Evolutionary conservation across 129 eudicot genomes (phyloP).

Genomic region (Arctium minus): DNA sequence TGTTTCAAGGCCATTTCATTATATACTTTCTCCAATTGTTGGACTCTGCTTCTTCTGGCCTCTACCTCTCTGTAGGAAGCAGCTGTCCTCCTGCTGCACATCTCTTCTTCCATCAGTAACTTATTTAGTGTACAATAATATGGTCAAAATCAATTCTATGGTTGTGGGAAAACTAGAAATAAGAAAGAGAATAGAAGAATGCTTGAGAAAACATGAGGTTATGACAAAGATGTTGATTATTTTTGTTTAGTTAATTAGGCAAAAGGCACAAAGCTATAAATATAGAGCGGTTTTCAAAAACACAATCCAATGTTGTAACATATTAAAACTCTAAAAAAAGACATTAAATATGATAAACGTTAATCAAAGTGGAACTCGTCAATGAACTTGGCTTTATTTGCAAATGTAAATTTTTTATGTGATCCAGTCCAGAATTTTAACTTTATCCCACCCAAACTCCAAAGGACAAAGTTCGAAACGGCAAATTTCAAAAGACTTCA

Average conservation of each 20-base stretch:
- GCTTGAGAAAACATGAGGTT: background rate
- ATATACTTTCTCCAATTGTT: constrained; percentile 61
- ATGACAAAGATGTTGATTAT: background rate
- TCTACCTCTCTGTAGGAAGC: constrained; percentile 74
- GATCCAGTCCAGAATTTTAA: background rate
- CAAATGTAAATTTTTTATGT: background rate
- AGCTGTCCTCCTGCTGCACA: constrained; percentile 52
- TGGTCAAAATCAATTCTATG: background rate
- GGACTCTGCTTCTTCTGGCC: constrained; percentile 57
- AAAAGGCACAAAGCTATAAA: background rate
- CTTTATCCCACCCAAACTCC: background rate
- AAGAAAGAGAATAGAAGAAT: background rate
- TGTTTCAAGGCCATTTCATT: constrained; percentile 77
- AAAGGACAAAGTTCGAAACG: too few relatives aligned
- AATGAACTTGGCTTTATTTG: background rate
- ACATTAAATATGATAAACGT: background rate
- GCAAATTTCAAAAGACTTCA: background rate
- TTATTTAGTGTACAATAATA: background rate
- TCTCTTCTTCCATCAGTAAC: background rate
- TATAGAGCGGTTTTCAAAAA: background rate
- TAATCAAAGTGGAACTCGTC: background rate
- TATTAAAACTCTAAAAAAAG: background rate
- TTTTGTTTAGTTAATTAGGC: background rate
- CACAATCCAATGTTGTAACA: background rate
- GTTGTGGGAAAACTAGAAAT: background rate